Evolutionary conservation across 306 rosid species (phyloP).

Genomic region (Dryas drummondii): DNA sequence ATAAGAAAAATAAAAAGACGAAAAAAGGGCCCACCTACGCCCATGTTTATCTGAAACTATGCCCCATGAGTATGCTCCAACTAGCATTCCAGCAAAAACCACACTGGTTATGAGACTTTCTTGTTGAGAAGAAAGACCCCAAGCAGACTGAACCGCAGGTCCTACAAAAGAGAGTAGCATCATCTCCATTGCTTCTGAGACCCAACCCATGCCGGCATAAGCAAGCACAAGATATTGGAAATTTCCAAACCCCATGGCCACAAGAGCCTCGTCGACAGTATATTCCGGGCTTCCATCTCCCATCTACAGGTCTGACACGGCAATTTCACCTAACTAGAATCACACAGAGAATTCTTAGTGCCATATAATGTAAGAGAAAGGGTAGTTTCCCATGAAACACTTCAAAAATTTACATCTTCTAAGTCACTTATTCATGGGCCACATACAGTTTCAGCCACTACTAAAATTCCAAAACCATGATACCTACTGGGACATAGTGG

Average conservation of each 20-base stretch:
- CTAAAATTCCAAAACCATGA: background rate
- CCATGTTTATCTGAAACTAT: constrained; percentile 85
- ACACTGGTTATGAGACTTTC: constrained; percentile 74
- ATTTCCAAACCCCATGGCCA: constrained; percentile 74
- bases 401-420: background rate
- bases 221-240: constrained; percentile 78
- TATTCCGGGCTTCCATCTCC: constrained; percentile 42
- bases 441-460: too few species aligned
- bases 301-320: constrained; percentile 15
- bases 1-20: background rate
- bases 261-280: constrained; percentile 88
- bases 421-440: background rate
- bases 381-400: background rate
- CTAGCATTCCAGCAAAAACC: constrained; percentile 86
- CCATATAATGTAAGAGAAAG: background rate
- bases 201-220: constrained; percentile 95
- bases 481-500: background rate
- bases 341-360: background rate
- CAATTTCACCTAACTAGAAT: constrained; percentile 7
- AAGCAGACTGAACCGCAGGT: constrained; percentile 85
- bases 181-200: constrained; percentile 99
- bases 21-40: constrained; percentile 50
- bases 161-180: constrained; percentile 94
- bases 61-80: constrained; percentile 94
- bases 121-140: constrained; percentile 76